A percentile compares a stretch with the other conserved stretches of the same genome.
Conservation (phyloP, 2,329 filamentous ascomycete species). For the Exophiala mesophila region DNA sequence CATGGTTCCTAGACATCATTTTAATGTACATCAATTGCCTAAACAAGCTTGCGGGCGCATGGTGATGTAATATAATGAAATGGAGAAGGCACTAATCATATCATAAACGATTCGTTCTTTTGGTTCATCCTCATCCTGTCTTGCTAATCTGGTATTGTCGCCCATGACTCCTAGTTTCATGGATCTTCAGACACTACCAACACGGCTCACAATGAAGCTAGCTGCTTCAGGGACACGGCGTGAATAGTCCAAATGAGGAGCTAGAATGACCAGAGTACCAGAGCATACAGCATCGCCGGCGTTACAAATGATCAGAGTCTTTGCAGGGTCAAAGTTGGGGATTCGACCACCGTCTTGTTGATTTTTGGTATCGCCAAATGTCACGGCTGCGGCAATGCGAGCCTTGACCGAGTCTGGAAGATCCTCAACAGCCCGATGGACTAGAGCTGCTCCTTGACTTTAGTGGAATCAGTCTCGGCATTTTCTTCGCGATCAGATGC, state of each 20-base stretch:
- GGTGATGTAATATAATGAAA: too few species aligned
- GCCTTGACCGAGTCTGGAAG: slow-evolving; percentile 25
- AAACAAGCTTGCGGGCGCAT: too few species aligned
- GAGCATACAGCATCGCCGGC: slow-evolving; percentile 49
- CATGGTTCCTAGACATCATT: too few species aligned
- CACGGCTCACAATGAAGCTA: slow-evolving; percentile 27
- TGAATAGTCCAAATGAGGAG: slow-evolving; percentile 40
- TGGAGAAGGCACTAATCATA: too few species aligned
- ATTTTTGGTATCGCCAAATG: slow-evolving; percentile 46
- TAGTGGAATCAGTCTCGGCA: slow-evolving; percentile 8
- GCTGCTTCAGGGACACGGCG: slow-evolving; percentile 35
- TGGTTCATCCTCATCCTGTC: too few species aligned
- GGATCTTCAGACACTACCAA: background rate
- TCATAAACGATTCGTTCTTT: too few species aligned
- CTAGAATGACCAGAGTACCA: slow-evolving; percentile 40
- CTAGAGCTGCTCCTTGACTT: slow-evolving; percentile 34
- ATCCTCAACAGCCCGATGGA: slow-evolving; percentile 31
- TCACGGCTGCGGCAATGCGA: slow-evolving; percentile 38
- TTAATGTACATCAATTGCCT: too few species aligned
- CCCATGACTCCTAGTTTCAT: background rate
- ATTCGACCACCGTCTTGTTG: slow-evolving; percentile 36
- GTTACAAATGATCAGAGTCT: slow-evolving; percentile 48
- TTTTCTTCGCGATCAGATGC: background rate
- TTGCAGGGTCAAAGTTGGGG: slow-evolving; percentile 36
- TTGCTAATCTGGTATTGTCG: too few species aligned